Evolutionary conservation across 2,329 filamentous ascomycete genomes (phyloP).

Genomic region (Beauveria scarabaeidicola): DNA sequence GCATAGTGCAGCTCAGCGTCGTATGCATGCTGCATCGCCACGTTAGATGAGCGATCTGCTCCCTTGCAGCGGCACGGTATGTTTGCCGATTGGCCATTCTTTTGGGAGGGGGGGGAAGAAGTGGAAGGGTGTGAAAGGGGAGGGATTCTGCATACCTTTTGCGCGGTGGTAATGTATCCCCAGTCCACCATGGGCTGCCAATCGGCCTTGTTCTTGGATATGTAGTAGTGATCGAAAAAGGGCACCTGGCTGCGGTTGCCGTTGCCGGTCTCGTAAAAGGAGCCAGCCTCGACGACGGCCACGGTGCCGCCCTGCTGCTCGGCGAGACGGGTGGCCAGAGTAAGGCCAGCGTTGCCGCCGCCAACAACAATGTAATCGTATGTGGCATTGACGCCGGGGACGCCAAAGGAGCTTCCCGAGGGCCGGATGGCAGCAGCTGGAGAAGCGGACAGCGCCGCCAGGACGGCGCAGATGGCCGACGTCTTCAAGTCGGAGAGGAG

Average conservation of each 20-base stretch:
- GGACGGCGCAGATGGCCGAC: neutral
- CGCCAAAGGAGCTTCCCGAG: constrained; percentile 12
- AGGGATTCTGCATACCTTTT: neutral
- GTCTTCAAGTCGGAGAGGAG: neutral
- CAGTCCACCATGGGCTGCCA: too few relatives aligned
- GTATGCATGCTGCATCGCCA: constrained; percentile 12
- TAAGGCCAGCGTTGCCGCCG: constrained; percentile 24
- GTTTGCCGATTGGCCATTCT: neutral
- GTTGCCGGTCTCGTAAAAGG: constrained; percentile 20
- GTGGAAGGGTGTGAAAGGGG: too few relatives aligned
- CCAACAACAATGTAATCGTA: constrained; percentile 21
- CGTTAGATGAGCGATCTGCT: neutral
- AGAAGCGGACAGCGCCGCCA: neutral
- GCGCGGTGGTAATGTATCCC: constrained; percentile 5
- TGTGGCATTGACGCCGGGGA: constrained; percentile 13
- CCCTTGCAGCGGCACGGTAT: too few relatives aligned
- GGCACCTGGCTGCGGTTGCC: constrained; percentile 15
- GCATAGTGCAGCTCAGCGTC: constrained; percentile 21
- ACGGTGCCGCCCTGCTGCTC: constrained; percentile 15
- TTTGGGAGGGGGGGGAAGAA: neutral
- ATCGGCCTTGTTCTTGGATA: too few relatives aligned
- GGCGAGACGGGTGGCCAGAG: constrained; percentile 21
- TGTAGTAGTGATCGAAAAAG: too few relatives aligned
- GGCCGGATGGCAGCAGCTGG: neutral
- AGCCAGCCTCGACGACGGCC: constrained; percentile 25